Base-by-base conservation (phyloP, 129 eudicot species). In the Helianthus tuberosus region DNA sequence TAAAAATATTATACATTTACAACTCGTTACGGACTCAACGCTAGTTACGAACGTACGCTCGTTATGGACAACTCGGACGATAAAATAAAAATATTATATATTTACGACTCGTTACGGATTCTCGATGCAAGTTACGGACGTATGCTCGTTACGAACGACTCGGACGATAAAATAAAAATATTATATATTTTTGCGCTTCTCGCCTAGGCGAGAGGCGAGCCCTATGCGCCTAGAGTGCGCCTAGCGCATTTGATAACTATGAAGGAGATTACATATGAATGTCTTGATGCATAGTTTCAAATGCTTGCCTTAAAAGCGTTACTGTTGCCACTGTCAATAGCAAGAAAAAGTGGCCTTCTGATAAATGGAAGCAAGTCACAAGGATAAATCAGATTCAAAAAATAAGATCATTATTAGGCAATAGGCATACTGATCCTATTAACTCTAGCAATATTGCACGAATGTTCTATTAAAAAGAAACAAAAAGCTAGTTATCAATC, bases 351-450 rank as follows among this genome's bases (percentile, higher is more conserved):
- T 35, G 99, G 99, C 76, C 89, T 88, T 83, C 99, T 86, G 38
- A 96, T 91, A 77, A 94, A 94, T 79, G 99, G 99, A 80, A 91
- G 64, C 70, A 94, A 75, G 74, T 94, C 99, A 81, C 89, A 88
- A 52, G 99, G 99, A 74, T 90, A 90, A 41, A 88, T 82, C 83
- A 85, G 81, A 85, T 90, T 86, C 44, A 81, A 73, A 68, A 83
- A 74, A 25, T n/a, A 80, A 64, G 20, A 83, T 25, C 48, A 41
- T 29, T 59, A 47, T 69, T 66, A 74, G 62, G 57, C 27, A 13
- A 44, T 72, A 58, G 16, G 36, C 46, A 53, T 54, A 27, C 29
- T 29, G 39, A 64, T 9, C 46, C 43, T 16, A 32, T 14, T 60
- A 73, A 48, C 23, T 35, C 15, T 8, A 59, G 16, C 12, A 58